A percentile compares a stretch with the other conserved stretches of the same genome.
phyloP scores from a whole-genome alignment of 176 grass and related monocot species.

The Eragrostis nindensis region DNA sequence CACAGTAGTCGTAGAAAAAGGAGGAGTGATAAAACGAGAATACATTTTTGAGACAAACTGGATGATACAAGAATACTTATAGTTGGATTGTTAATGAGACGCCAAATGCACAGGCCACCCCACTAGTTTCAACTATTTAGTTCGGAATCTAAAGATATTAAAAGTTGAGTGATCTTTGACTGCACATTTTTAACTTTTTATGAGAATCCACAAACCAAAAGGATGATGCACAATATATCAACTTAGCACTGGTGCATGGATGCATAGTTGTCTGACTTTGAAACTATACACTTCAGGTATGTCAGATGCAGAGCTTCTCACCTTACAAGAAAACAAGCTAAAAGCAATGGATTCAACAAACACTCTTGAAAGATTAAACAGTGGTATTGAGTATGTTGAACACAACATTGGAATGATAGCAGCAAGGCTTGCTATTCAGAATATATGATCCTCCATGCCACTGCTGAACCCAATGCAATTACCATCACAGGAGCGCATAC shows the following conservation, averaged over 20 bases:
- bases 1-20: too few relatives aligned
- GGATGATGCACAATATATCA: constrained; percentile 33
- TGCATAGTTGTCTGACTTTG: constrained; percentile 33
- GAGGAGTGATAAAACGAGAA: too few relatives aligned
- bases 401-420: constrained; percentile 80
- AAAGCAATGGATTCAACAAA: constrained; percentile 79
- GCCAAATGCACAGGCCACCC: too few relatives aligned
- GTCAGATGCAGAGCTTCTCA: constrained; percentile 67
- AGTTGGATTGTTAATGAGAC: too few relatives aligned
- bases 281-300: constrained; percentile 66
- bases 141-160: too few relatives aligned
- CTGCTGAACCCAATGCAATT: constrained; percentile 7
- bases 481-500: constrained; percentile 19
- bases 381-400: constrained; percentile 58
- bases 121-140: background rate
- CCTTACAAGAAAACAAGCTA: constrained; percentile 74
- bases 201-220: background rate
- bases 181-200: background rate
- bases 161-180: too few relatives aligned
- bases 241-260: background rate
- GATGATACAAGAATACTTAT: too few relatives aligned
- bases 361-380: constrained; percentile 68
- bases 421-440: constrained; percentile 90
- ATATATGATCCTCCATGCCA: constrained; percentile 45
- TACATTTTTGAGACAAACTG: too few relatives aligned